These are phyloP conservation scores for Phaeosphaeria sp. DNA, from an alignment of 2,329 filamentous ascomycete genomes.

Conservation along the genomic window DNA sequence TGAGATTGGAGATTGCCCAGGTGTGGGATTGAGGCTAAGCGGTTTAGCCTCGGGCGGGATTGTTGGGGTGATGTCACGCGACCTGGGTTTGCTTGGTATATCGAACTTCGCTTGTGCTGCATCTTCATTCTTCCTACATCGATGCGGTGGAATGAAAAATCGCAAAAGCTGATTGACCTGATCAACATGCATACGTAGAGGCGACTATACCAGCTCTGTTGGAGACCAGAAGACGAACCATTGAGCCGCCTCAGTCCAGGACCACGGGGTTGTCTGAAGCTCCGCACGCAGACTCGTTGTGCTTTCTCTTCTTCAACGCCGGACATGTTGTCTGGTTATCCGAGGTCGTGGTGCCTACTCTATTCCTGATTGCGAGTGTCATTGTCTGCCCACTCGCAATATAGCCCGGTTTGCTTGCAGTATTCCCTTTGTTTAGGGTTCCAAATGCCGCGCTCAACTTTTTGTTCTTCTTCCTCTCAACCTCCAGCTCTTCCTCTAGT, in stretches of 20 bases:
- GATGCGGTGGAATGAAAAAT: too few species aligned
- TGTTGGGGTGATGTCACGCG: not conserved
- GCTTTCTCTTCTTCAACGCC: not conserved
- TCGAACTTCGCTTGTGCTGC: not conserved
- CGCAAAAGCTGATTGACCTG: too few species aligned
- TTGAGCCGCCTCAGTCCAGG: not conserved
- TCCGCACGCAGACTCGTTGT: not conserved
- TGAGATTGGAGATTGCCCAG: not conserved
- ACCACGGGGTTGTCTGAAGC: not conserved
- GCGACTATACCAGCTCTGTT: not conserved
- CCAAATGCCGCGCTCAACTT: not conserved
- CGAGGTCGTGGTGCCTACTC: not conserved
- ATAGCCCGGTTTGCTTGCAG: not conserved
- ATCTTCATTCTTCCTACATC: not conserved
- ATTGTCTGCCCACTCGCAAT: not conserved
- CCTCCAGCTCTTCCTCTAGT: not conserved
- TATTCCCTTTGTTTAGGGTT: not conserved
- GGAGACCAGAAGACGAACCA: not conserved
- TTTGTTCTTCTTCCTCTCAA: not conserved
- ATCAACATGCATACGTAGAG: not conserved
- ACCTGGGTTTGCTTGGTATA: not conserved
- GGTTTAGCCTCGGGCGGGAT: not conserved
- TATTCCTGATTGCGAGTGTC: not conserved
- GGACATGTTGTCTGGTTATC: not conserved
- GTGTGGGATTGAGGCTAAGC: not conserved